These are phyloP conservation scores for Chrysosporium queenslandicum DNA, from an alignment of 2,329 filamentous ascomycete species.

Conservation along the genomic window DNA sequence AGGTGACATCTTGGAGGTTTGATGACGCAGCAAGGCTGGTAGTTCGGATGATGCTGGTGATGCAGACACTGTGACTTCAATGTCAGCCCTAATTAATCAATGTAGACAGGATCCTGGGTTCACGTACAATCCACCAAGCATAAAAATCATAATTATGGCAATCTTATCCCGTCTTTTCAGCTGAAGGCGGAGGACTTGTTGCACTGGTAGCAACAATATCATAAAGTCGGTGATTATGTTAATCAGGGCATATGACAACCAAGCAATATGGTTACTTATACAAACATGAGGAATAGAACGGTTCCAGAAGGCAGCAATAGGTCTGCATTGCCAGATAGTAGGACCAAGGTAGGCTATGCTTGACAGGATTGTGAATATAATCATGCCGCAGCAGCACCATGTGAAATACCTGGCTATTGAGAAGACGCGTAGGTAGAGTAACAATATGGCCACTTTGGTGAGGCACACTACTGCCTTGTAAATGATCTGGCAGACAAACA, in stretches of 20 bases:
- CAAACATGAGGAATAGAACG: constrained; percentile 19
- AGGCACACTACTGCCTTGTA: constrained; percentile 48
- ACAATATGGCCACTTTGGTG: constrained; percentile 45
- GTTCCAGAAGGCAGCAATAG: constrained; percentile 21
- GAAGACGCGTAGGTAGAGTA: constrained; percentile 49
- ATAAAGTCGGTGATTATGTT: constrained; percentile 23
- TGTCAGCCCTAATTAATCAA: not conserved
- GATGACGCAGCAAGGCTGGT: constrained; percentile 22
- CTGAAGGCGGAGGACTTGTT: constrained; percentile 19
- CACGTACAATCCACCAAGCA: constrained; percentile 22
- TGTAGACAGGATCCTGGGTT: not conserved
- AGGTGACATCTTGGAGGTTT: constrained; percentile 14
- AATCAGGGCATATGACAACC: constrained; percentile 21
- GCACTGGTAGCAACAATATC: constrained; percentile 21
- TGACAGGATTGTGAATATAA: constrained; percentile 16
- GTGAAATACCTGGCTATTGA: constrained; percentile 36
- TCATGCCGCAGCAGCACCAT: constrained; percentile 31
- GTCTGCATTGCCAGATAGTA: constrained; percentile 22
- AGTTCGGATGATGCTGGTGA: constrained; percentile 24
- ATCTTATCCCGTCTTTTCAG: constrained; percentile 18
- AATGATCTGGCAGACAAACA: constrained; percentile 45
- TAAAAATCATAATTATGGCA: constrained; percentile 19
- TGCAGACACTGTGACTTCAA: constrained; percentile 11
- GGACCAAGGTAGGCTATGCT: constrained; percentile 18
- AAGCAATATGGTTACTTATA: constrained; percentile 17